Evolutionary conservation across 2,329 filamentous ascomycete species (phyloP), one percentile per base, ranked within the genome.

Genomic region (Pyricularia sp.): DNA sequence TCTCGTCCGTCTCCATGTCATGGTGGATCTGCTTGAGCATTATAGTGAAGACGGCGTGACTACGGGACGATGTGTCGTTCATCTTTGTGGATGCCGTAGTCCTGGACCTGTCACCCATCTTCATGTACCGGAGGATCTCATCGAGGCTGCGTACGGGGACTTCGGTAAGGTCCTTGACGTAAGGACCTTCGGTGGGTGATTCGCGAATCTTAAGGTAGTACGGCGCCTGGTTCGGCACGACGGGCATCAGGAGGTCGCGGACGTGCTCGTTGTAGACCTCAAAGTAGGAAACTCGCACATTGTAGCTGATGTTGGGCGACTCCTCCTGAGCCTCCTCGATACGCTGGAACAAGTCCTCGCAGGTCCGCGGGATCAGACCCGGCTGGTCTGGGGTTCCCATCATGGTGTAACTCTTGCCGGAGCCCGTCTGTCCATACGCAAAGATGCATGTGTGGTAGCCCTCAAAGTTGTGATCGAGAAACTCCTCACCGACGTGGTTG

Each of bases 181-280:
- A 99, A 7, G 96, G 94, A 0, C 95, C 95, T 73, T 98, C 94
- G 31, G 90, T 93, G 23, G 94, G 94, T 23, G 93, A 97, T 81
- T 99, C 95, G 75, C 95, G 90, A 76, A 99, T 97, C 80, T 97
- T 97, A 74, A 99, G 90, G 78, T 98, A 97, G 77, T 96, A 90
- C 1, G 94, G 92, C 5, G 92, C 85, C 71, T 92, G 91, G 69
- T 89, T 91, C 4, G 85, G 82, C 11, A 82, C 76, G 31, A 91
- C 86, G 12, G 94, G 92, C 0, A 93, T 91, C 64, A 99, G 87
- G 50, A 99, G 83, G 77, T 99, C 95, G 70, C 95, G 92, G 66
- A 99, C 95, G 79, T 98, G 95, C 81, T 99, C 95, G 80, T 99
- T 99, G 86, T 99, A 99, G 71, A 99, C 95, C 78, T 99, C 95